These are phyloP conservation scores for Dothistroma pini DNA, from an alignment of 2,329 filamentous ascomycete genomes.

Conservation along the genomic window DNA sequence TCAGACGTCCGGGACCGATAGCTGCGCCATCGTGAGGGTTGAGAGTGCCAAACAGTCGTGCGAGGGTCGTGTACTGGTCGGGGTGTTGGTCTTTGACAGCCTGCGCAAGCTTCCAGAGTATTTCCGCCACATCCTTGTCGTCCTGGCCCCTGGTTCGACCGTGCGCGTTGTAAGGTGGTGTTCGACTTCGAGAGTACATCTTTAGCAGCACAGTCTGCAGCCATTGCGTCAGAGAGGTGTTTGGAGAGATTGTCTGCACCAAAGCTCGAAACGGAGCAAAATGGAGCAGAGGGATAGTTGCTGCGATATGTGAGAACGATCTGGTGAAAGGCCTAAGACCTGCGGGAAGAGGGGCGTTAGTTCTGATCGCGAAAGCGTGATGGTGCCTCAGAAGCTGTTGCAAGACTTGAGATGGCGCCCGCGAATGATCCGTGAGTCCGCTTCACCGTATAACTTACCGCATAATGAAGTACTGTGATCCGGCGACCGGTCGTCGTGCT, in stretches of 20 bases:
- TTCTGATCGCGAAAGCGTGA: too few species aligned
- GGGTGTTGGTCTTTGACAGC: constrained; percentile 15
- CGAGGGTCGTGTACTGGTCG: constrained; percentile 15
- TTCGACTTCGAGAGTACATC: constrained; percentile 26
- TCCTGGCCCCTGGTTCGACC: background rate
- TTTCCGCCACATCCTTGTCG: constrained; percentile 25
- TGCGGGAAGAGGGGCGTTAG: too few species aligned
- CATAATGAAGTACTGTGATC: constrained; percentile 50
- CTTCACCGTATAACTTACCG: constrained; percentile 22
- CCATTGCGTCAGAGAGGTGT: constrained; percentile 9
- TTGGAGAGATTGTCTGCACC: constrained; percentile 43
- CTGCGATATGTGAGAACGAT: constrained; percentile 41
- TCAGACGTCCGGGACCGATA: constrained; percentile 25
- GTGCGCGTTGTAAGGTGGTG: constrained; percentile 16
- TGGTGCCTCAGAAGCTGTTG: too few species aligned
- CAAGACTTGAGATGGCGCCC: too few species aligned
- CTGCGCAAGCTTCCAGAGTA: constrained; percentile 19
- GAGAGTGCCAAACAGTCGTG: constrained; percentile 26
- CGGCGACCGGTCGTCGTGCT: constrained; percentile 40
- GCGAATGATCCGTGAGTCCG: too few species aligned
- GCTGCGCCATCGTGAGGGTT: constrained; percentile 20
- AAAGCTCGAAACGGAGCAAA: constrained; percentile 57
- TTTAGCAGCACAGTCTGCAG: constrained; percentile 29
- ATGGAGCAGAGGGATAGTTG: constrained; percentile 56
- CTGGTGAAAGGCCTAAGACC: constrained; percentile 48